Base-by-base conservation (phyloP, 345 rosid genomes). In the Brassica rapa region DNA sequence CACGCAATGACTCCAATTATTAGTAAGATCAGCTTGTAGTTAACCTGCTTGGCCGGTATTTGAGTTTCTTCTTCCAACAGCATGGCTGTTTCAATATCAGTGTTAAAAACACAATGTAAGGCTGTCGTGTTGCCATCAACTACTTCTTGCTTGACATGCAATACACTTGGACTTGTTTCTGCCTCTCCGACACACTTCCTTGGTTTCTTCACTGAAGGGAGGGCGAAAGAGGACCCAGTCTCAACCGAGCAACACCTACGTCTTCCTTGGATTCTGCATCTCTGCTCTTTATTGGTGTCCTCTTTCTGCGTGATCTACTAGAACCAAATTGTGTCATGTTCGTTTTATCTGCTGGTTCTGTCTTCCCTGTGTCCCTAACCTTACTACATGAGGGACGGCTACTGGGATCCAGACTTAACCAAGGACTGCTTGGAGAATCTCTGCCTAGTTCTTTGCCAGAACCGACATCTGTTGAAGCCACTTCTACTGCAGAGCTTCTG, bases 61-160 rank as follows among this genome's bases (percentile, higher is more conserved):
- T 41, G 82, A 76, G 86, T 85, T 86, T 95, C 98, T 83, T 95
- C 99, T 84, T 86, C 87, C 84, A 93, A 64, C 68, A 95, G 97
- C 77, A 84, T 85, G 78, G 88, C 83, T 86, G 96, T 91, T 79
- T 95, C 98, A 49, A 90, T 70, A 83, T 95, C 99, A 84, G 98
- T 55, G 84, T 91, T 87, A 57, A 95, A 90, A 68, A 95, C 94
- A 74, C 99, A 93, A 79, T 95, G 96, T 83, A 91, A 89, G 35
- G 97, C 98, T 62, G 98, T 55, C n/a, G 84, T 90, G 66, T 80
- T 82, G 88, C 93, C 98, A 76, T 96, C 99, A 79, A 29, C 94
- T 41, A 95, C 98, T 88, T 95, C 98, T 84, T 93, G 96, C 84
- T 95, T 98, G 23, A 95, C 97, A 71, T 93, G 99, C 83, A 93